A percentile compares a stretch with the other conserved stretches of the same genome.
Conservation (phyloP, 164 flowering plant species). For the Sedum album region DNA sequence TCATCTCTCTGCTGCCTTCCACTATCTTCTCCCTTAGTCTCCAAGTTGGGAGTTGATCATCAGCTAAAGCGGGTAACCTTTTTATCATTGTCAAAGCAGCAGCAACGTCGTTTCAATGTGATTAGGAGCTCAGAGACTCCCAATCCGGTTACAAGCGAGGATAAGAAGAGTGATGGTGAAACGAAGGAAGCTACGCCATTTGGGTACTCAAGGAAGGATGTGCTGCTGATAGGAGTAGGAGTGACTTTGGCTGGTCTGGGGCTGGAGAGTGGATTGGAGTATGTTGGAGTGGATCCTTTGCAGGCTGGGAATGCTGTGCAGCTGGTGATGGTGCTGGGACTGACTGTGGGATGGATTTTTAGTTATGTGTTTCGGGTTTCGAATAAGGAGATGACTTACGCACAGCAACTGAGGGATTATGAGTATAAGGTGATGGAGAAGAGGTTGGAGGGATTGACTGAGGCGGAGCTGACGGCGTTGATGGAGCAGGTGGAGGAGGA, state of each 20-base stretch:
- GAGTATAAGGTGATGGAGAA: constrained; percentile 80
- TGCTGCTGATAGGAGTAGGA: constrained; percentile 75
- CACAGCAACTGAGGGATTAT: constrained; percentile 82
- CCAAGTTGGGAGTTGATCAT: neutral
- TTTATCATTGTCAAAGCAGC: neutral
- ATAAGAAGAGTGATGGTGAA: neutral
- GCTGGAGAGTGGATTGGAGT: constrained; percentile 84
- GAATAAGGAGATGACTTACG: constrained; percentile 96
- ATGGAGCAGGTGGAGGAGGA: constrained; percentile 91
- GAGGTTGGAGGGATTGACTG: constrained; percentile 75
- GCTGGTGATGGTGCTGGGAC: constrained; percentile 76
- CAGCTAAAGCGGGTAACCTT: neutral
- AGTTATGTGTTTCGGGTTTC: constrained; percentile 87
- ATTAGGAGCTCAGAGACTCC: neutral
- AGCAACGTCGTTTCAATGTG: neutral
- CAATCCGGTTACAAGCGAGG: neutral
- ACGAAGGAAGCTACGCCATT: constrained; percentile 43
- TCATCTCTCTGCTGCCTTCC: neutral
- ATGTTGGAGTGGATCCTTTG: constrained; percentile 72
- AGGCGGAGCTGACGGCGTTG: constrained; percentile 73
- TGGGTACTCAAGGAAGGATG: constrained; percentile 91
- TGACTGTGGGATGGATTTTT: constrained; percentile 89
- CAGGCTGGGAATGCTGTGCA: constrained; percentile 95
- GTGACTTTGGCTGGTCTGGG: constrained; percentile 59
- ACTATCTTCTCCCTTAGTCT: neutral